These are phyloP conservation scores for Fusarium longipes DNA, from an alignment of 2,329 filamentous ascomycete genomes.

Conservation along the genomic window DNA sequence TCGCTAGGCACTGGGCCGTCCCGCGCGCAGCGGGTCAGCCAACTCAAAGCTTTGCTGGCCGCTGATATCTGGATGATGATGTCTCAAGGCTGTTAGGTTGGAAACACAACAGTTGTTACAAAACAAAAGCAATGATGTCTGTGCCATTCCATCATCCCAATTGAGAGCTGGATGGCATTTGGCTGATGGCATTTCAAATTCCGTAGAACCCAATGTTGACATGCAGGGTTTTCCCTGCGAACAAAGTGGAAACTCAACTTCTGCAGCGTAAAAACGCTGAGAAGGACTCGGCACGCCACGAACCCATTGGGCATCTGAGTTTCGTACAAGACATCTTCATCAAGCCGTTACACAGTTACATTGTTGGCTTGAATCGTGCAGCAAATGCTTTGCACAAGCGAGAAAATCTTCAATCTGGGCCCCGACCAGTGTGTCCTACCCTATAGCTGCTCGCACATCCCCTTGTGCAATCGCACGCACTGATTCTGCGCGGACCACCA, in stretches of 20 bases:
- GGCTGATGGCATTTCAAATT: slow-evolving; percentile 3
- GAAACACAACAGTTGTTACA: neutral
- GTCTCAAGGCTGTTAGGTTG: neutral
- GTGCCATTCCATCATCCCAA: slow-evolving; percentile 1
- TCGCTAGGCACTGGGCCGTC: slow-evolving; percentile 6
- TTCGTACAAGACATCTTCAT: slow-evolving; percentile 3
- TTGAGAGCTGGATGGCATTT: neutral
- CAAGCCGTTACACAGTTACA: slow-evolving; percentile 9
- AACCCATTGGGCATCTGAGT: slow-evolving; percentile 9
- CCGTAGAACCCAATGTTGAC: slow-evolving; percentile 1
- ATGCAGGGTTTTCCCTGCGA: slow-evolving; percentile 6
- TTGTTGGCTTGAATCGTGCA: neutral
- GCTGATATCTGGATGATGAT: slow-evolving; percentile 1
- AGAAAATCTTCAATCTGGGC: slow-evolving; percentile 12
- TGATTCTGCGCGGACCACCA: slow-evolving; percentile 33
- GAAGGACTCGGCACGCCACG: slow-evolving; percentile 12
- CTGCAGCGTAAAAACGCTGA: slow-evolving; percentile 3
- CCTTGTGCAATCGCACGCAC: slow-evolving; percentile 21
- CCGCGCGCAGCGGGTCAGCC: slow-evolving; percentile 23
- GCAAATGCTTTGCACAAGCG: slow-evolving; percentile 18
- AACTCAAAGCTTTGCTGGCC: slow-evolving; percentile 34
- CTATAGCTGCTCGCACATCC: slow-evolving; percentile 27
- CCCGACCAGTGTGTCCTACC: slow-evolving; percentile 9
- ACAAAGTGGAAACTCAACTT: neutral
- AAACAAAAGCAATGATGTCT: slow-evolving; percentile 1